Evolutionary conservation across 2,329 filamentous ascomycete species (phyloP).

Genomic region (Shiraia bambusicola): DNA sequence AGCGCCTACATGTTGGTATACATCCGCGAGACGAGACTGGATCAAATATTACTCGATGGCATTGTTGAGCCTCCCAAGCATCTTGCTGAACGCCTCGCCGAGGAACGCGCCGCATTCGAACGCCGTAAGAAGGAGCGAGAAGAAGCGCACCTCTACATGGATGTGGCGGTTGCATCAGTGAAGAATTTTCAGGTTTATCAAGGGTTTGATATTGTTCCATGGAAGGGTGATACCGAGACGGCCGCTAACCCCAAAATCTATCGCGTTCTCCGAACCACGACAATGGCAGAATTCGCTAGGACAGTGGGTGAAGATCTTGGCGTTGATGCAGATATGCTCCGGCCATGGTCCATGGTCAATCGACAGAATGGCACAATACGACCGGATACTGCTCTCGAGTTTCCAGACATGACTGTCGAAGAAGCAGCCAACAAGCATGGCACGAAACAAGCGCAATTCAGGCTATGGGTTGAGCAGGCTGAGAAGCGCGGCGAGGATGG

Average conservation of each 20-base stretch:
- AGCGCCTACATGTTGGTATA: conserved; percentile 99
- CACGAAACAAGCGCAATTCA: conserved; percentile 68
- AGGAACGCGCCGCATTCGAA: conserved; percentile 76
- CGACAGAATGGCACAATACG: conserved; percentile 95
- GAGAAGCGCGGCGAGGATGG: conserved; percentile 70
- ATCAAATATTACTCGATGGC: conserved; percentile 78
- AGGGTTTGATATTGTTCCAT: conserved; percentile 73
- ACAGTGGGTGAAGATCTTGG: conserved; percentile 70
- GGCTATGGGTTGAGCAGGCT: conserved; percentile 79
- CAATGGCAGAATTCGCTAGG: conserved; percentile 71
- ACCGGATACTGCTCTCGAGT: conserved; percentile 82
- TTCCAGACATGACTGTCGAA: conserved; percentile 65
- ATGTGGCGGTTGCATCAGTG: conserved; percentile 77
- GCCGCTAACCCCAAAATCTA: conserved; percentile 71
- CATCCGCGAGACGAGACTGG: conserved; percentile 81
- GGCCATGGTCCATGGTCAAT: conserved; percentile 97
- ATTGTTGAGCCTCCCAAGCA: conserved; percentile 78
- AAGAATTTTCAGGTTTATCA: conserved; percentile 78
- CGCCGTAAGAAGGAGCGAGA: conserved; percentile 83
- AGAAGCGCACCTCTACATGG: conserved; percentile 91
- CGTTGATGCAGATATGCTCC: conserved; percentile 67
- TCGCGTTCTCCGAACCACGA: conserved; percentile 72
- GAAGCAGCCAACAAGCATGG: conserved; percentile 70
- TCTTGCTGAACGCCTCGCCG: conserved; percentile 74
- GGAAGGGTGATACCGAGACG: conserved; percentile 57